Percentiles rank a stretch among this genome's conserved stretches.
phyloP scores from a whole-genome alignment of 768 basidiomycete genomes.

The Naganishia randhawae region DNA sequence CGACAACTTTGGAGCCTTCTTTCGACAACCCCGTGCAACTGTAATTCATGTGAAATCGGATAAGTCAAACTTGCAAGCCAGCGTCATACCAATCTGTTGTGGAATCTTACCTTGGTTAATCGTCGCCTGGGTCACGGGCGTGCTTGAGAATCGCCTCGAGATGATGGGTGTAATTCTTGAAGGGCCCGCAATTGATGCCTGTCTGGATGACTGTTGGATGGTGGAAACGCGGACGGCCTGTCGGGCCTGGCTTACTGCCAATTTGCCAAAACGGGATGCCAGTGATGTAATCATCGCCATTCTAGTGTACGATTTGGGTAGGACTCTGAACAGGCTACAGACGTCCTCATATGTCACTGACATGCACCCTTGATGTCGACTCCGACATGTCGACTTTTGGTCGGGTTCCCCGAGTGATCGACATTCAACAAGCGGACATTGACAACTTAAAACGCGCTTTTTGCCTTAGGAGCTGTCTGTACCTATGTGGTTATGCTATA shows the following conservation, averaged over 20 bases:
- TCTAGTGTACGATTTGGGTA: too few species aligned
- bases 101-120: conserved; percentile 28
- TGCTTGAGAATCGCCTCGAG: conserved; percentile 31
- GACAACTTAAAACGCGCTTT: neutral
- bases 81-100: neutral
- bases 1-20: conserved; percentile 59
- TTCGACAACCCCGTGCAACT: conserved; percentile 66
- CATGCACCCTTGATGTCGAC: neutral
- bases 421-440: neutral
- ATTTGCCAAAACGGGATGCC: neutral
- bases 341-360: neutral
- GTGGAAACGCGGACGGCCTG: neutral
- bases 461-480: too few species aligned
- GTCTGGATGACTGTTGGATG: neutral
- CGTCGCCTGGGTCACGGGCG: conserved; percentile 34
- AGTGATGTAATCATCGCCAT: neutral
- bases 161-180: neutral
- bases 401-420: neutral
- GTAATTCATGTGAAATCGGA: neutral
- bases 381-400: neutral
- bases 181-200: neutral
- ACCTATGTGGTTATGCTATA: too few species aligned
- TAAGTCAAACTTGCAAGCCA: neutral
- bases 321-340: neutral
- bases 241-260: conserved; percentile 12